A percentile compares a stretch with the other conserved stretches of the same genome.
phyloP scores from a whole-genome alignment of 176 grass and related monocot genomes.

The Triticum dicoccoides region DNA sequence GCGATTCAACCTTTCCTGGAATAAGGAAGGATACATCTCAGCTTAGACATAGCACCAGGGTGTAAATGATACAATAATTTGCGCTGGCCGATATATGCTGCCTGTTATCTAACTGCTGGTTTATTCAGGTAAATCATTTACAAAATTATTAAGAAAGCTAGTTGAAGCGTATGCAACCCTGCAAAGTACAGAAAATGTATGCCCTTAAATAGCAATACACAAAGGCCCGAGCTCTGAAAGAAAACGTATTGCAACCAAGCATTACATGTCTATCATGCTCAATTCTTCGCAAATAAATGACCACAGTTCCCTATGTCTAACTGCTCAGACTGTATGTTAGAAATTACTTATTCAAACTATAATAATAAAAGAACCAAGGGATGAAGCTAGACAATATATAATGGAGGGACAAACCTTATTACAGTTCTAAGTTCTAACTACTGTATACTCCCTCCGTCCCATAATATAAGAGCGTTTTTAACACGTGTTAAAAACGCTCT shows the following conservation, averaged over 20 bases:
- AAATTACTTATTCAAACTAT: too few relatives aligned
- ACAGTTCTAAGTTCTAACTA: neutral
- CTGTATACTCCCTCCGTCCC: too few relatives aligned
- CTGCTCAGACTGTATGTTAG: too few relatives aligned
- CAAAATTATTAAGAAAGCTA: neutral
- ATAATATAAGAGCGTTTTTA: too few relatives aligned
- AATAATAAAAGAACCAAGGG: too few relatives aligned
- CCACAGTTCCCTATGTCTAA: neutral
- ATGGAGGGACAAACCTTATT: neutral
- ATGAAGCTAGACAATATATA: neutral
- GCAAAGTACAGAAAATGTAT: neutral
- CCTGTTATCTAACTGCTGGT: neutral
- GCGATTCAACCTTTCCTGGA: slow-evolving; percentile 78
- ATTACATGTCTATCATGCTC: neutral
- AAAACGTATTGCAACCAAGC: neutral
- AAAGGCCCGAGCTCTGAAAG: neutral
- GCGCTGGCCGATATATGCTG: neutral
- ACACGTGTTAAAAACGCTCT: too few relatives aligned
- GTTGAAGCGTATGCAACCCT: neutral
- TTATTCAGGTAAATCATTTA: neutral
- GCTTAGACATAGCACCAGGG: neutral
- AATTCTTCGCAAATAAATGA: neutral
- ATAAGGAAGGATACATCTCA: neutral
- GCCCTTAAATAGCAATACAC: neutral
- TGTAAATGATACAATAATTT: neutral